phyloP scores from a whole-genome alignment of 202 grass and related monocot species.

The Carex arenaria region DNA sequence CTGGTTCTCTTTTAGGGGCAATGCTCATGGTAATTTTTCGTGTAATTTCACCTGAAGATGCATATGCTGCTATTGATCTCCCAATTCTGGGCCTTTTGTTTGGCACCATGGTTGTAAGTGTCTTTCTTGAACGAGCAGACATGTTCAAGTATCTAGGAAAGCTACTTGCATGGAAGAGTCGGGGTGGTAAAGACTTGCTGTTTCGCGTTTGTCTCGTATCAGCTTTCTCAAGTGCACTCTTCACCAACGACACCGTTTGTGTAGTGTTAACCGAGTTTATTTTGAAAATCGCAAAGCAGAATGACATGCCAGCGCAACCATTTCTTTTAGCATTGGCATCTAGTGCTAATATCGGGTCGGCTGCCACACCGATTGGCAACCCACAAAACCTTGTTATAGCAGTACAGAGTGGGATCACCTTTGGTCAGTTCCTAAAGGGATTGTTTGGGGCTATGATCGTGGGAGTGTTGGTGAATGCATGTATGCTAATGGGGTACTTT shows the following conservation, averaged over 20 bases:
- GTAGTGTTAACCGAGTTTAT: conserved; percentile 99
- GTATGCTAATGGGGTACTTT: conserved; percentile 69
- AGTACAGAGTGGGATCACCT: conserved; percentile 84
- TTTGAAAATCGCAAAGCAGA: conserved; percentile 86
- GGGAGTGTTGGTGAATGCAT: conserved; percentile 67
- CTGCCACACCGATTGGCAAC: conserved; percentile 91
- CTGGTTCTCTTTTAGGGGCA: conserved; percentile 86
- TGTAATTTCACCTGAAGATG: conserved; percentile 78
- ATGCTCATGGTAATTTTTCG: conserved; percentile 98
- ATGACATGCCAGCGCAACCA: conserved; percentile 81
- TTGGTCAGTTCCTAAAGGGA: conserved; percentile 66
- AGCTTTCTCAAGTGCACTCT: conserved; percentile 78
- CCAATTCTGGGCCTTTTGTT: conserved; percentile 91
- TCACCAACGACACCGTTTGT: conserved; percentile 94
- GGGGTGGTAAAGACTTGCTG: conserved; percentile 77
- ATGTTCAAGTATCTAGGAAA: conserved; percentile 88
- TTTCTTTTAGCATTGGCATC: conserved; percentile 83
- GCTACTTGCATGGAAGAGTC: conserved; percentile 81
- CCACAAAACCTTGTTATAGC: conserved; percentile 98
- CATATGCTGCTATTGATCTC: conserved; percentile 85
- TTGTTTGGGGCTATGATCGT: conserved; percentile 82
- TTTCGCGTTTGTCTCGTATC: conserved; percentile 80
- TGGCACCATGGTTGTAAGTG: conserved; percentile 88
- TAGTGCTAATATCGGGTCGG: conserved; percentile 88
- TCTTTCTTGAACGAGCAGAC: conserved; percentile 90